Conservation (phyloP, 2,329 filamentous ascomycete species). For the Paraphaeosphaeria minitans region DNA sequence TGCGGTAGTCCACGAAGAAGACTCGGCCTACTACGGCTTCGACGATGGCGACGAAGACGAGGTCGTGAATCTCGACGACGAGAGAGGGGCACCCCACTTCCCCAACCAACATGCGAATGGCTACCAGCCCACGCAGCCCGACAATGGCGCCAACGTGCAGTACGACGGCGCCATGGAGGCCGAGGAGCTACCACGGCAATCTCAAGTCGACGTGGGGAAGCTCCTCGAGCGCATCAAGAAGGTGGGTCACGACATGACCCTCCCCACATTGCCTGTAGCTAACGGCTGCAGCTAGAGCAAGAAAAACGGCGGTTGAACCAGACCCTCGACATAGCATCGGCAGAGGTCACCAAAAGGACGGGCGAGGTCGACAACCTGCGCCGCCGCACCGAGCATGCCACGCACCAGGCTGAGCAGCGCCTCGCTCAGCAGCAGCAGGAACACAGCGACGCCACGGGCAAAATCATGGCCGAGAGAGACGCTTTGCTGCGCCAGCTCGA, state of each 20-base stretch:
- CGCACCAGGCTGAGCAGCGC: conserved; percentile 67
- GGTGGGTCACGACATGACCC: conserved; percentile 22
- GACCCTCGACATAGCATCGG: conserved; percentile 50
- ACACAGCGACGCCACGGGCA: conserved; percentile 67
- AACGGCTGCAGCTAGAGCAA: conserved; percentile 48
- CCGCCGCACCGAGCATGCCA: conserved; percentile 67
- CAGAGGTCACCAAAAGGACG: conserved; percentile 64
- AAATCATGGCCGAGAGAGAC: conserved; percentile 68
- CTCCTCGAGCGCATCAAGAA: conserved; percentile 52
- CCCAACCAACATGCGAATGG: conserved; percentile 7
- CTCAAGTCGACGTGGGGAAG: conserved; percentile 35
- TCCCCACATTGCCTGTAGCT: conserved; percentile 12
- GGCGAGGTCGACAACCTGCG: conserved; percentile 80
- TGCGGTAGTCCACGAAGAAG: conserved; percentile 14
- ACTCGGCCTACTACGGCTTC: conserved; percentile 49
- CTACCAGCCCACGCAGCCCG: conserved; percentile 3
- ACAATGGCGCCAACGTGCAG: background rate
- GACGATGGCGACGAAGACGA: conserved; percentile 48
- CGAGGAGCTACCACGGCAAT: conserved; percentile 28
- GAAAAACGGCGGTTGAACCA: conserved; percentile 43
- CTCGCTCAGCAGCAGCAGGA: conserved; percentile 66
- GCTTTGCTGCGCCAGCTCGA: conserved; percentile 68
- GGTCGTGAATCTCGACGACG: conserved; percentile 53
- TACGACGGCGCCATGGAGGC: conserved; percentile 23
- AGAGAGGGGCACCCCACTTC: conserved; percentile 11